Conservation (phyloP, 768 basidiomycete genomes). For the Tylopilus sp. region DNA sequence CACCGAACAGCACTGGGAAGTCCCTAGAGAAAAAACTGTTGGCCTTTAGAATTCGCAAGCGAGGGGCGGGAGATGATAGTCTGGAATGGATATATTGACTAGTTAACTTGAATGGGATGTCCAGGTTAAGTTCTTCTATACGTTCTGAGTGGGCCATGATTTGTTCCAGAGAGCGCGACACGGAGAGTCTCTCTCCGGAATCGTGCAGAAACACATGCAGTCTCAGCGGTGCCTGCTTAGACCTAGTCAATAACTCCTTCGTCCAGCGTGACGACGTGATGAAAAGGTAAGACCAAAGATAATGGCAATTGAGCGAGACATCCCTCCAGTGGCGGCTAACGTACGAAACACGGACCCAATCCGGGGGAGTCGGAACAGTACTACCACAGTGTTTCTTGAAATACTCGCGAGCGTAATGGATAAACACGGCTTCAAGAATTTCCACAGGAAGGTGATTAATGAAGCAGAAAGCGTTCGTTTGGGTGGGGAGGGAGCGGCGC, state of each 20-base stretch:
- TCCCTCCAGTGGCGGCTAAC: neutral
- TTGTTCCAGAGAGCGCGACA: neutral
- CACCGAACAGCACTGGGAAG: neutral
- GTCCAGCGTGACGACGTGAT: neutral
- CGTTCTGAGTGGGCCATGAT: neutral
- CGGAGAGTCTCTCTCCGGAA: neutral
- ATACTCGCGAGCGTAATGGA: too few species aligned
- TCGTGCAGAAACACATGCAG: neutral
- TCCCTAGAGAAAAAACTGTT: neutral
- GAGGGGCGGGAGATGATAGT: neutral
- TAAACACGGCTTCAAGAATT: too few species aligned
- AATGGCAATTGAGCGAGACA: neutral
- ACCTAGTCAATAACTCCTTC: neutral
- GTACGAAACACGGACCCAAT: neutral
- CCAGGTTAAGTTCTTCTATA: neutral
- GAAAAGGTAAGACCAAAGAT: neutral
- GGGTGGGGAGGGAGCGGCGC: too few species aligned
- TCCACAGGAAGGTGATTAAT: neutral
- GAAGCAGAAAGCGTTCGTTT: neutral
- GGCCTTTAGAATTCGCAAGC: neutral
- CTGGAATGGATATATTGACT: neutral
- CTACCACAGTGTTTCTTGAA: too few species aligned
- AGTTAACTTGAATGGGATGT: neutral
- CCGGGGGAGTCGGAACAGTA: too few species aligned
- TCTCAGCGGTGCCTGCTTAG: neutral